Base-by-base conservation (phyloP, 768 basidiomycete species). In the Russula abietina region DNA sequence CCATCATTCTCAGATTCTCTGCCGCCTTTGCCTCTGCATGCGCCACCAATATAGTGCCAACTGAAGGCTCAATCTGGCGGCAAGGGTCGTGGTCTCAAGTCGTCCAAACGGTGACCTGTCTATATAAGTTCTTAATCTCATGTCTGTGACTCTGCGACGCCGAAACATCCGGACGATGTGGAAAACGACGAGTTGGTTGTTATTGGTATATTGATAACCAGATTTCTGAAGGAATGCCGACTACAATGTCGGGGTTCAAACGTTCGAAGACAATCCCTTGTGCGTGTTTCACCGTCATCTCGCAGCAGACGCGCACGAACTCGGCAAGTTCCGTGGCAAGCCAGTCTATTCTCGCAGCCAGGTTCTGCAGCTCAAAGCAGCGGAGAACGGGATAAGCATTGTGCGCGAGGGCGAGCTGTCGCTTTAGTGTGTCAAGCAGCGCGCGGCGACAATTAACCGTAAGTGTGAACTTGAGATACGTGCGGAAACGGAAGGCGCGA, bases 291-390 rank as follows among this genome's bases (percentile, higher is more conserved):
- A 88, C 60, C 88, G 85, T 90, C 24, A 84, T 98, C 54, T 79
- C 91, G 67, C 90, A 91, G 17, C n/a, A n/a, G 82, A 83, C 12
- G 78, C 81, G 16, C 59, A 43, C n/a, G 88, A 93, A 70, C 77
- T 96, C 57, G 96, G 95, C 50, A 88, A 89, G 68, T 98, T 98
- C 78, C 85, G 89, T 59, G 96, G 94, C 58, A 92, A 97, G 73
- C 77, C 92, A 12, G 96, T 99, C 26, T 98, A 91, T 73, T 82
- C 91, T 43, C 86, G 96, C 48, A 83, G 86, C 2, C 82, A 87
- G 46, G 90, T 99, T 16, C 77, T 95, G 22, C 75, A 83, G 6
- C 83, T 98, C 53, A 96, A 95, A 75, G 89, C 91, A 11, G 83
- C 89, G 33, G 97, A 98, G 74, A 95, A 89, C 69, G 98, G 94